These are phyloP conservation scores for Ceratobasidium sp. DNA, from an alignment of 1,284 basidiomycete genomes.

Conservation along the genomic window DNA sequence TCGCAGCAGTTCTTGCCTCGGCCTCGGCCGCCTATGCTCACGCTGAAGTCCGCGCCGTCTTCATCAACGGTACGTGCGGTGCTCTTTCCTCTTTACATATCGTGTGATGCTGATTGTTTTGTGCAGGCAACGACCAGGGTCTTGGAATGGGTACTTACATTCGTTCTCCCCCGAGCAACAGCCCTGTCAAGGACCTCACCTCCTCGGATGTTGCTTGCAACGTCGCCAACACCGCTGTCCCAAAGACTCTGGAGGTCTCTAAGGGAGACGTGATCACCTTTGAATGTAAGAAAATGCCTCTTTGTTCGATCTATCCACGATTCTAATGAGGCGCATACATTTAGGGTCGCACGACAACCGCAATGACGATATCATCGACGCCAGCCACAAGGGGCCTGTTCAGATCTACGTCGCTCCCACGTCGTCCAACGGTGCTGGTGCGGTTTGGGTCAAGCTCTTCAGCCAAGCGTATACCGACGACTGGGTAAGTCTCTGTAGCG, in stretches of 20 bases:
- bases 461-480: conserved; percentile 19
- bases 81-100: too few relatives aligned
- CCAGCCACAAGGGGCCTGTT: conserved; percentile 46
- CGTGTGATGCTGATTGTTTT: not conserved
- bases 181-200: conserved; percentile 41
- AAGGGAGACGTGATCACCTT: conserved; percentile 33
- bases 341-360: conserved; percentile 42
- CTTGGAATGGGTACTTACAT: conserved; percentile 34
- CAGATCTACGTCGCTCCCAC: conserved; percentile 47
- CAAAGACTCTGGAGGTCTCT: conserved; percentile 33
- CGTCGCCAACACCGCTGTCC: conserved; percentile 11
- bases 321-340: not conserved
- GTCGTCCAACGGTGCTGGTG: conserved; percentile 29
- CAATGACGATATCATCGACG: conserved; percentile 41
- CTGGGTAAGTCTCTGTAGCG: conserved; percentile 28
- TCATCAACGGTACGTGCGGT: conserved; percentile 18
- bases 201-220: conserved; percentile 36
- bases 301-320: not conserved
- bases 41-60: not conserved
- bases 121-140: conserved; percentile 31
- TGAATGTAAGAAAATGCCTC: conserved; percentile 33
- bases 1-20: conserved; percentile 23
- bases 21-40: conserved; percentile 23
- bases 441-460: conserved; percentile 46
- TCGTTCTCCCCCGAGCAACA: conserved; percentile 41